These are phyloP conservation scores for Quercus glauca DNA, from an alignment of 306 rosid species.

Conservation along the genomic window DNA sequence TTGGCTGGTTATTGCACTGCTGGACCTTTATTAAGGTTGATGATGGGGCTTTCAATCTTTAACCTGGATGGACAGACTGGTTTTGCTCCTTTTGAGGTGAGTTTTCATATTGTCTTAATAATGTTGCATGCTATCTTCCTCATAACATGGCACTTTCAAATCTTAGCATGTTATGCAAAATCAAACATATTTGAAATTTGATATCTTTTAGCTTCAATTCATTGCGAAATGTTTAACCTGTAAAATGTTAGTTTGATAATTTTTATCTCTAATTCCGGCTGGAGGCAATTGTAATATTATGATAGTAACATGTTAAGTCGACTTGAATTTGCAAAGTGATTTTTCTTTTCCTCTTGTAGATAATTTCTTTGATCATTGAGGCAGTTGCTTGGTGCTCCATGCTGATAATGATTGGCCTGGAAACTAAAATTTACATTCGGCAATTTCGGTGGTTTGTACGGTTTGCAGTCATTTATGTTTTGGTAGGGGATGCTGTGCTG, in stretches of 20 bases:
- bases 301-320: neutral
- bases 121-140: neutral
- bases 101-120: slow-evolving; percentile 6
- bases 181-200: neutral
- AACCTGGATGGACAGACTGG: slow-evolving; percentile 41
- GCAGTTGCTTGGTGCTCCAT: slow-evolving; percentile 67
- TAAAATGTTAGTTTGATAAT: neutral
- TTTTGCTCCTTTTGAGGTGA: slow-evolving; percentile 81
- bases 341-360: slow-evolving; percentile 36
- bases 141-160: neutral
- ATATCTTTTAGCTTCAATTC: slow-evolving; percentile 17
- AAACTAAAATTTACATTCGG: slow-evolving; percentile 58
- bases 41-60: slow-evolving; percentile 49
- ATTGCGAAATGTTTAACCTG: neutral
- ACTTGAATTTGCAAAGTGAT: neutral
- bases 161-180: neutral
- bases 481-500: slow-evolving; percentile 72
- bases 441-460: slow-evolving; percentile 80
- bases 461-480: slow-evolving; percentile 71
- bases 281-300: slow-evolving; percentile 3
- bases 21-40: slow-evolving; percentile 61
- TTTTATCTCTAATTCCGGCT: neutral
- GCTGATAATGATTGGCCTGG: slow-evolving; percentile 57
- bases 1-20: slow-evolving; percentile 58
- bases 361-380: slow-evolving; percentile 43